Evolutionary conservation across 768 basidiomycete genomes (phyloP), one percentile per base, ranked within the genome.

Genomic region (Amanita exitialis): DNA sequence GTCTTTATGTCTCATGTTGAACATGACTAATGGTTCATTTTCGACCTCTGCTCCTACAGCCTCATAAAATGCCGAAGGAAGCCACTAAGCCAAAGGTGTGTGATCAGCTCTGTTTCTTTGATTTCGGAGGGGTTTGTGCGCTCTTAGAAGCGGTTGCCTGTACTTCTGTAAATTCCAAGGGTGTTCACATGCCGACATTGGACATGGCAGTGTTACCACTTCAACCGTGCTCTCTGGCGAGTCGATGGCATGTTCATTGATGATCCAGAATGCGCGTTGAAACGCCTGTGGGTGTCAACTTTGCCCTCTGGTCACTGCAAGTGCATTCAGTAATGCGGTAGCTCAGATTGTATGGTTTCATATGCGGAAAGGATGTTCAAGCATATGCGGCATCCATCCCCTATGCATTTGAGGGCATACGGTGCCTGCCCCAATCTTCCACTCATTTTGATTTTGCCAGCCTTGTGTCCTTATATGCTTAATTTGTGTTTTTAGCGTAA

Each of bases 21-120:
- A 49, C 37, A 39, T 38, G 44, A 38, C 49, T 46, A 34, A 28
- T 54, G 28, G 47, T 54, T 47, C 37, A 42, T 51, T 18, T 54
- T 49, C 37, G 13, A 48, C 20, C 36, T 34, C 25, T 39, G 47
- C 46, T 36, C 45, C 15, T 47, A 20, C 41, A 53, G 47, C 45
- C 53, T 49, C 38, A 51, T 32, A 61, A 79, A 83, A 90, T 89
- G 88, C 86, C 87, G 58, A 90, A 88, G 67, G 86, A 80, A 66
- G 66, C 77, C 35, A 69, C 79, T 37, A 83, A 86, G 69, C 72
- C 81, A 57, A 86, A 79, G 72, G 85, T 86, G 53, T 56, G 79
- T 60, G 18, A 30, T 65, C 56, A 27, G 48, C 42, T 52, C 45
- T 39, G 38, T 53, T 53, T 57, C 55, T 58, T 57, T 55, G 56